These are phyloP conservation scores for Chalciporus chontae DNA, from an alignment of 768 basidiomycete genomes.

Conservation along the genomic window DNA sequence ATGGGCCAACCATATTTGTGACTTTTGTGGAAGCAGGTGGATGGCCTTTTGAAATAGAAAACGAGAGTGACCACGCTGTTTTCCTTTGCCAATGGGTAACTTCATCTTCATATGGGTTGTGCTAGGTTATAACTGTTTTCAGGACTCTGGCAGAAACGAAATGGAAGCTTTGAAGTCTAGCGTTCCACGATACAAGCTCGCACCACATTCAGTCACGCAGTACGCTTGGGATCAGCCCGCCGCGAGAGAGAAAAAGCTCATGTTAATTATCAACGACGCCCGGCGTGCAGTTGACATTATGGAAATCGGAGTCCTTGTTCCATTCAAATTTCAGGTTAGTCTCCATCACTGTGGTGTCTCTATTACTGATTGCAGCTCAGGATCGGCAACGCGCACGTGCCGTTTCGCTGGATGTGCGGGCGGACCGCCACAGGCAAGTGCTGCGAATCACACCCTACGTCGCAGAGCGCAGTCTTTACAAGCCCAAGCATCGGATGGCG, in stretches of 20 bases:
- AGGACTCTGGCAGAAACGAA: conserved; percentile 46
- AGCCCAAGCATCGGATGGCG: conserved; percentile 56
- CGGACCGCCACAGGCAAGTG: conserved; percentile 81
- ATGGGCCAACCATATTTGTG: conserved; percentile 89
- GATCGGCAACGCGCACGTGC: conserved; percentile 53
- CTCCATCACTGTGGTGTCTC: background rate
- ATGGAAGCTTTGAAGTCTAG: conserved; percentile 36
- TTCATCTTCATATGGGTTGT: background rate
- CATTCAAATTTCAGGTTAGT: conserved; percentile 80
- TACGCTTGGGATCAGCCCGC: conserved; percentile 98
- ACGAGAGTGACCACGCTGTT: conserved; percentile 73
- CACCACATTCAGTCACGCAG: conserved; percentile 47
- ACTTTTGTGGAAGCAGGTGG: conserved; percentile 56
- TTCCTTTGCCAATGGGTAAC: conserved; percentile 72
- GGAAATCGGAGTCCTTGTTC: conserved; percentile 91
- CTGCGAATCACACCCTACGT: conserved; percentile 85
- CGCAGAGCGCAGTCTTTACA: conserved; percentile 83
- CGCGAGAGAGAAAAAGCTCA: conserved; percentile 72
- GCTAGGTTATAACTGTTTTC: conserved; percentile 23
- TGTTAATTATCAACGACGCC: conserved; percentile 57
- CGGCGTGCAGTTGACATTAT: conserved; percentile 80
- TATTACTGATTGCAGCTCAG: conserved; percentile 29
- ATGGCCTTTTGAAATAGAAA: conserved; percentile 93
- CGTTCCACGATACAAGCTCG: conserved; percentile 50
- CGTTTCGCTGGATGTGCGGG: conserved; percentile 89